These are phyloP conservation scores for Chalara sp. DNA, from an alignment of 2,329 filamentous ascomycete species.

Conservation along the genomic window DNA sequence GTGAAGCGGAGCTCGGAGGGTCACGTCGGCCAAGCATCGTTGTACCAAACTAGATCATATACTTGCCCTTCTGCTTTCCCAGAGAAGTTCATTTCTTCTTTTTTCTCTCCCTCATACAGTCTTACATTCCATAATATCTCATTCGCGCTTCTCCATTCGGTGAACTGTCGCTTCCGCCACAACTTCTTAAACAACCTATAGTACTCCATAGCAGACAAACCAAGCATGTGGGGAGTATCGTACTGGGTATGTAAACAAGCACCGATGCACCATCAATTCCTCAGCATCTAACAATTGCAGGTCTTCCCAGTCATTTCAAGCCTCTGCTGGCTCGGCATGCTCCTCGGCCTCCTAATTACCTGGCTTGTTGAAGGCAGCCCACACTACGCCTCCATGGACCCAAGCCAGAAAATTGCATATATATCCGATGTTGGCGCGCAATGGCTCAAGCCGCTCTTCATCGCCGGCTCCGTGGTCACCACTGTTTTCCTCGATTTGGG, in stretches of 20 bases:
- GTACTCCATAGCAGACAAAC: background rate
- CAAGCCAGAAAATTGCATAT: conserved; percentile 57
- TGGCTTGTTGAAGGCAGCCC: conserved; percentile 54
- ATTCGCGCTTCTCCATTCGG: too few relatives aligned
- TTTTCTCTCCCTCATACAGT: background rate
- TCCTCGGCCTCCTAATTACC: conserved; percentile 26
- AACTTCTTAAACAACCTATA: too few relatives aligned
- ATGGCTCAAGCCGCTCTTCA: conserved; percentile 69
- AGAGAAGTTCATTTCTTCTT: background rate
- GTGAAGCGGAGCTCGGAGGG: too few relatives aligned
- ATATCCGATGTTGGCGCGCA: conserved; percentile 61
- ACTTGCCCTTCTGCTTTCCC: background rate
- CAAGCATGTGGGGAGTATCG: conserved; percentile 25
- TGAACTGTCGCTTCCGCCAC: too few relatives aligned
- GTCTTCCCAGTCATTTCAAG: conserved; percentile 64
- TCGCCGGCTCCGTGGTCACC: conserved; percentile 63
- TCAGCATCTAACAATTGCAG: conserved; percentile 24
- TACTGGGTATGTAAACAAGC: conserved; percentile 37
- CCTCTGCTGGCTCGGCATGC: conserved; percentile 33
- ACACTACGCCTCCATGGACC: conserved; percentile 54
- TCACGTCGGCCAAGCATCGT: too few relatives aligned
- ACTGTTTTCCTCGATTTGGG: conserved; percentile 75
- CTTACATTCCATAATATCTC: background rate
- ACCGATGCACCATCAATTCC: background rate
- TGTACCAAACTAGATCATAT: too few relatives aligned